Base-by-base conservation (phyloP, 2,329 filamentous ascomycete species). In the Lasiodiplodia hormozganensis region DNA sequence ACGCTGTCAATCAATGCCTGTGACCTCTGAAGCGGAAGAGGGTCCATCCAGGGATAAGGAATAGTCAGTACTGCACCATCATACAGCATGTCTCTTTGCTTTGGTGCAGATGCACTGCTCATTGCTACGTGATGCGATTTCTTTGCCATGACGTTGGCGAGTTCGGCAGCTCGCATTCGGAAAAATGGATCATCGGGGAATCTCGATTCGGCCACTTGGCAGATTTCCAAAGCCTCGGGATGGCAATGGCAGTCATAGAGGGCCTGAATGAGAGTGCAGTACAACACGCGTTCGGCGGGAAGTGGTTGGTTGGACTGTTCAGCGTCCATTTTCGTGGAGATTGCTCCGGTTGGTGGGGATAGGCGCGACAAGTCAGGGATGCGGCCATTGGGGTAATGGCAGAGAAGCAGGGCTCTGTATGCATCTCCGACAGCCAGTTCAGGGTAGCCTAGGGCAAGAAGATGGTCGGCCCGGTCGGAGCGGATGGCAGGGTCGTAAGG, bases 391-490 rank as follows among this genome's bases (percentile, higher is more conserved):
- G 68, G 69, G 18, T 76, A 74, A 58, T 77, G 72, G 38, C 75
- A 71, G 11, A 78, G 67, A n/a, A 78, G 71, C 31, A 71, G 71
- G 0, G 76, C 75, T 72, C 76, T 77, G 53, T 77, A 77, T 0
- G 72, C 71, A 51, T 78, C 76, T 3, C 76, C 76, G 1, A 74
- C 72, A 11, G 73, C 74, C 14, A 78, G 71, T 65, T 77, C 76
- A 1, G 77, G 76, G 64, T 72, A 78, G 14, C 73, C 75, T 1
- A 76, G 68, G 11, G 72, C 68, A 36, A 74, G 72, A 11, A 76
- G 71, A 54, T 69, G 72, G 21, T 73, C 69, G 7, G 71, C 72
- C 6, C 75, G 72, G 25, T 71, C 71, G 43, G 73, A 69, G 74
- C 75, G 76, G 51, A 67, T 58, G 69, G 73, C 72, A 16, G 75